Evolutionary conservation across 2,329 filamentous ascomycete species (phyloP), one percentile per base, ranked within the genome.

Genomic region (Aspergillus sp.): DNA sequence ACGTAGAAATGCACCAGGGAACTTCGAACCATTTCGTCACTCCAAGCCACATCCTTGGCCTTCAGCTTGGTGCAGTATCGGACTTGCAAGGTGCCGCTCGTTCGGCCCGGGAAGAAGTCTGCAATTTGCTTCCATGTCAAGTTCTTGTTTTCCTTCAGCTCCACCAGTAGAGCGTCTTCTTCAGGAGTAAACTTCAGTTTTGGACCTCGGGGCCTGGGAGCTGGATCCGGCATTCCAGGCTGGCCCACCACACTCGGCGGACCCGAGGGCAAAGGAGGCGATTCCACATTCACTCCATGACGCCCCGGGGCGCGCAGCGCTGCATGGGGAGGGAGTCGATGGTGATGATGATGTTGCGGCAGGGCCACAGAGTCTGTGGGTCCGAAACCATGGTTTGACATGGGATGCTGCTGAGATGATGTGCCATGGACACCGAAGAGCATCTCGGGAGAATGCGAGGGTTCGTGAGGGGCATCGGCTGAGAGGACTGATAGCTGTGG

Each of bases 111-210:
- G 69, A 97, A 97, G 78, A 97, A 97, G 72, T 97, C 93, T 59
- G 92, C 91, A 71, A 97, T 97, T 81, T 97, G 93, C 79, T 96
- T 97, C 93, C 93, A 97, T 4, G 93, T 96, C 73, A 97, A 82
- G 72, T 91, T 93, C 77, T 95, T 96, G 72, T 95, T 93, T 78
- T 97, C 93, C 76, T 97, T 97, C 63, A 97, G 81, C 72, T 96
- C 91, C 59, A 97, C 89, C 57, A 97, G 82, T 51, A 96, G 80
- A 67, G 91, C 88, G 76, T 97, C 93, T 73, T 97, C 93, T 75
- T 96, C 92, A 9, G 91, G 88, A 0, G 92, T 97, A 73, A 97
- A 97, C 77, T 97, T 97, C 68, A 96, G 83, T 79, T 97, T 97
- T 6, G 92, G 92, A 3, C 91, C 92, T 62, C 91, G 87, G 9